These are phyloP conservation scores for Calycina herbarum DNA, from an alignment of 2,329 filamentous ascomycete species.

Conservation along the genomic window DNA sequence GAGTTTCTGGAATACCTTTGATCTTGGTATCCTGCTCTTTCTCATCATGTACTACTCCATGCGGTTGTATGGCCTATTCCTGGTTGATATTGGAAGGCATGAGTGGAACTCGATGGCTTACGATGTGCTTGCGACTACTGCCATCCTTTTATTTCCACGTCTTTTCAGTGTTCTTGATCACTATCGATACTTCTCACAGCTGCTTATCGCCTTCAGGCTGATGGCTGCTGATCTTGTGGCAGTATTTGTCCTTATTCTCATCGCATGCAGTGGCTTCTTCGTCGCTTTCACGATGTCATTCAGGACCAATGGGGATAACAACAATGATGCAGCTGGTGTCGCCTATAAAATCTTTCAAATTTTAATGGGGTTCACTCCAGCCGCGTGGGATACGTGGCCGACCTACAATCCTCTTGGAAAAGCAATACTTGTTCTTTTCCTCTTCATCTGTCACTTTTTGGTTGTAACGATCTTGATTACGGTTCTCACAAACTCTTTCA, in stretches of 20 bases:
- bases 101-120: conserved; percentile 83
- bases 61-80: conserved; percentile 81
- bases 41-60: conserved; percentile 89
- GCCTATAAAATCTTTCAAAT: conserved; percentile 92
- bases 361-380: conserved; percentile 88
- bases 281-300: conserved; percentile 89
- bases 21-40: conserved; percentile 82
- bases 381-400: conserved; percentile 84
- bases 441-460: conserved; percentile 94
- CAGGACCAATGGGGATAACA: conserved; percentile 50
- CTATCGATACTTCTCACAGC: conserved; percentile 92
- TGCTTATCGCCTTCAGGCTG: conserved; percentile 89
- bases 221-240: conserved; percentile 91
- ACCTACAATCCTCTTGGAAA: conserved; percentile 78
- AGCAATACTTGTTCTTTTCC: conserved; percentile 73
- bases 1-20: conserved; percentile 97
- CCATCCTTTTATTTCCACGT: conserved; percentile 83
- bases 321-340: conserved; percentile 70
- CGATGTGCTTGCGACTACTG: conserved; percentile 89
- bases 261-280: conserved; percentile 91
- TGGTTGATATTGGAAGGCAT: conserved; percentile 68
- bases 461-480: conserved; percentile 94
- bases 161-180: conserved; percentile 93
- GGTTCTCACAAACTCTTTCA: conserved; percentile 95
- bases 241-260: conserved; percentile 79